A percentile compares a stretch with the other conserved stretches of the same genome.
These are phyloP conservation scores for Fusarium illudens DNA, from an alignment of 2,329 filamentous ascomycete genomes.

Conservation along the genomic window DNA sequence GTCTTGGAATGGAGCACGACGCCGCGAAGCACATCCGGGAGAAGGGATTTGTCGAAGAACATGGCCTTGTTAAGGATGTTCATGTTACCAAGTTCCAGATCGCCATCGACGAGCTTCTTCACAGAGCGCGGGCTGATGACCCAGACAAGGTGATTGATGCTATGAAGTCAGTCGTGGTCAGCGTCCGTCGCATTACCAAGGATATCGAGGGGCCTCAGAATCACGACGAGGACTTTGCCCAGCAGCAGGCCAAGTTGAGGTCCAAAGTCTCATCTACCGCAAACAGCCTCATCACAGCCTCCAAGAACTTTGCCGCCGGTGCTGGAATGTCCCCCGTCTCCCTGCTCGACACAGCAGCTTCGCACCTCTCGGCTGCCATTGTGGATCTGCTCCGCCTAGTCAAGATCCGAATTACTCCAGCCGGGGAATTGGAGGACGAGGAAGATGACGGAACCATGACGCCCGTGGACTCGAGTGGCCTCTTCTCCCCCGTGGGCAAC, in stretches of 20 bases:
- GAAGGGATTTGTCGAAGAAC: constrained; percentile 71
- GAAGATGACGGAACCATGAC: constrained; percentile 74
- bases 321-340: constrained; percentile 92
- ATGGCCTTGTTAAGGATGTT: constrained; percentile 86
- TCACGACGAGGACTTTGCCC: constrained; percentile 61
- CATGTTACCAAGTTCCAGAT: constrained; percentile 96
- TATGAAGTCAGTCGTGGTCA: constrained; percentile 86
- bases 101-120: constrained; percentile 88
- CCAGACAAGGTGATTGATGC: constrained; percentile 80
- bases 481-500: constrained; percentile 68
- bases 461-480: constrained; percentile 72
- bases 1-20: constrained; percentile 74
- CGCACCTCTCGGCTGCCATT: constrained; percentile 84
- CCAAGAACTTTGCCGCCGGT: constrained; percentile 87
- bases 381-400: constrained; percentile 85
- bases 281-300: constrained; percentile 93
- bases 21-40: constrained; percentile 73
- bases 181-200: constrained; percentile 84
- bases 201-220: constrained; percentile 72
- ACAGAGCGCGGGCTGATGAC: constrained; percentile 76
- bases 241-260: constrained; percentile 76
- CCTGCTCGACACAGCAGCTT: constrained; percentile 89
- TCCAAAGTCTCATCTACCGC: constrained; percentile 88
- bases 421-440: constrained; percentile 80
- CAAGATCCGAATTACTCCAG: constrained; percentile 81